Percentiles rank a stretch among this genome's conserved stretches.
phyloP scores from a whole-genome alignment of 2,329 filamentous ascomycete genomes.

The Xylariaceae sp. region DNA sequence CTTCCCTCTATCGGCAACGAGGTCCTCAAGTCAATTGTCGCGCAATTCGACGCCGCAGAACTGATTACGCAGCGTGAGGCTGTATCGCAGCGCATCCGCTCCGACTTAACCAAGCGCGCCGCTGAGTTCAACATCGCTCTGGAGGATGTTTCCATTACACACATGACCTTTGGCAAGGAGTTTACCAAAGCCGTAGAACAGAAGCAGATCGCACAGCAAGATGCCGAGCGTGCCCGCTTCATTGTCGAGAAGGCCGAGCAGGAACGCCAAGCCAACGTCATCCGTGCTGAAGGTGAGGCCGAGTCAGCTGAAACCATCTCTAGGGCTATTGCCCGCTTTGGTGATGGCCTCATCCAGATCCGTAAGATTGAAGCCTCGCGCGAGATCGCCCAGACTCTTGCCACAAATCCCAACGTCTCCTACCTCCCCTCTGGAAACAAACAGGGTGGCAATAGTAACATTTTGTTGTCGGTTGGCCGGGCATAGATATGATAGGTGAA shows the following conservation, averaged over 20 bases:
- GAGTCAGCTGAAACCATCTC: slow-evolving; percentile 94
- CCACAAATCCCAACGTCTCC: slow-evolving; percentile 88
- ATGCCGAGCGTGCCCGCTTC: slow-evolving; percentile 93
- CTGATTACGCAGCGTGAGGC: slow-evolving; percentile 98
- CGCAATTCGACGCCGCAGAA: slow-evolving; percentile 97
- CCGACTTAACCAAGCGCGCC: slow-evolving; percentile 86
- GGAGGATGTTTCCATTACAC: slow-evolving; percentile 97
- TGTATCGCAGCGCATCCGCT: slow-evolving; percentile 88
- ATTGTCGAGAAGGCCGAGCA: slow-evolving; percentile 99
- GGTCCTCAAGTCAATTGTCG: slow-evolving; percentile 96
- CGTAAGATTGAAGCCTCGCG: slow-evolving; percentile 93
- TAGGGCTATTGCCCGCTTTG: slow-evolving; percentile 86
- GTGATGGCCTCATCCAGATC: slow-evolving; percentile 92
- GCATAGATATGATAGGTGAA: slow-evolving; percentile 23
- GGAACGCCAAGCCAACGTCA: slow-evolving; percentile 97
- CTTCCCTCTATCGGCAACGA: slow-evolving; percentile 98
- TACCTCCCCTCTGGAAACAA: slow-evolving; percentile 75
- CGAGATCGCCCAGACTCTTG: slow-evolving; percentile 88
- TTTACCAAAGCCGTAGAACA: slow-evolving; percentile 99
- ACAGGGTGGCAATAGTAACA: slow-evolving; percentile 49
- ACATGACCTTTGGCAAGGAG: slow-evolving; percentile 99
- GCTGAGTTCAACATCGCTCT: slow-evolving; percentile 98
- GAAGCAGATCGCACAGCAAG: slow-evolving; percentile 99
- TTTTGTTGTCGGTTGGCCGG: slow-evolving; percentile 48
- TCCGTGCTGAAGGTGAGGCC: slow-evolving; percentile 94